A percentile compares a stretch with the other conserved stretches of the same genome.
phyloP scores from a whole-genome alignment of 192 early-diverging fungal genomes.

The Rhizophagus sp. region DNA sequence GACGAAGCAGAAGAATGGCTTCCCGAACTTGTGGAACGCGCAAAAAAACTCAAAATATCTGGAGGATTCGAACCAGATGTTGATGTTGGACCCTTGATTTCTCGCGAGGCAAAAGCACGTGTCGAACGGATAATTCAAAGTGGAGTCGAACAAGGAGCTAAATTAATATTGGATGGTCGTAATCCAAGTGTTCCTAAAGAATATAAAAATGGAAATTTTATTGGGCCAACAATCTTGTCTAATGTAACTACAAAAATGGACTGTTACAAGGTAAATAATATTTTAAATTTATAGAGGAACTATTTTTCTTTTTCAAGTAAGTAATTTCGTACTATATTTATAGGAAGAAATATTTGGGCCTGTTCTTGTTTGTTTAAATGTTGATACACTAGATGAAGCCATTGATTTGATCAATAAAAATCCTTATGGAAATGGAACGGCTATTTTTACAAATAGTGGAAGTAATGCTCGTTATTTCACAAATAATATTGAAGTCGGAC shows the following conservation, averaged over 20 bases:
- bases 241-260: slow-evolving; percentile 76
- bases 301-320: not conserved
- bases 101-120: slow-evolving; percentile 73
- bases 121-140: slow-evolving; percentile 77
- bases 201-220: slow-evolving; percentile 92
- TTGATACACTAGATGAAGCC: slow-evolving; percentile 86
- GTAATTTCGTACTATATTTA: slow-evolving; percentile 21
- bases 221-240: slow-evolving; percentile 90
- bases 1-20: slow-evolving; percentile 83
- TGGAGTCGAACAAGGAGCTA: slow-evolving; percentile 85
- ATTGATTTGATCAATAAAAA: slow-evolving; percentile 89
- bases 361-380: slow-evolving; percentile 81
- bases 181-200: slow-evolving; percentile 62
- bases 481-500: slow-evolving; percentile 88
- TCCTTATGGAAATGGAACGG: slow-evolving; percentile 85
- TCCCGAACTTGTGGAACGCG: slow-evolving; percentile 86
- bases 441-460: slow-evolving; percentile 91
- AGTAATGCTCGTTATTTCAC: slow-evolving; percentile 85
- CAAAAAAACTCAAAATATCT: slow-evolving; percentile 77
- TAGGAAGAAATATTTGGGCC: slow-evolving; percentile 95
- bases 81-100: slow-evolving; percentile 92
- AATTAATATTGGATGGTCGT: slow-evolving; percentile 86
- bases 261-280: slow-evolving; percentile 62
- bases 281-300: not conserved
- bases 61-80: slow-evolving; percentile 82